Conservation (phyloP, 208 protist species). For the Herpetomonas tarakana region DNA sequence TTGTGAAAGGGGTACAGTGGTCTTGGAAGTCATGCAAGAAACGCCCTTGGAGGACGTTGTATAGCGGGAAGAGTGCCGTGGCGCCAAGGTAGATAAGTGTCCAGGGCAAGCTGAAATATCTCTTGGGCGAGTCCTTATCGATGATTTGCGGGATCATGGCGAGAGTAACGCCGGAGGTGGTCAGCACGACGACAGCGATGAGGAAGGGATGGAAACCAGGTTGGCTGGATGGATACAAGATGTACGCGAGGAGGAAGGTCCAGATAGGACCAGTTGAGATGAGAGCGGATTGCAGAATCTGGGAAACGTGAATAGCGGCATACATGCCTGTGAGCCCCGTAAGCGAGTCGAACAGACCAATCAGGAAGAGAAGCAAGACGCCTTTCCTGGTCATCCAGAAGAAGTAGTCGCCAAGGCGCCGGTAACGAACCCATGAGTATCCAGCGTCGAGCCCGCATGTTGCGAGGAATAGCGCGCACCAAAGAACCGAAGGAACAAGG, state of each 20-base stretch:
- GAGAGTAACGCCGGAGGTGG: slow-evolving; percentile 20
- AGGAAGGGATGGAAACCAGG: slow-evolving; percentile 22
- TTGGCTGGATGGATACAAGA: slow-evolving; percentile 35
- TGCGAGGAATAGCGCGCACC: slow-evolving; percentile 20
- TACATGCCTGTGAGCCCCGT: slow-evolving; percentile 40
- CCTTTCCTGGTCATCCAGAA: slow-evolving; percentile 32
- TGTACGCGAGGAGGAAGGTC: slow-evolving; percentile 29
- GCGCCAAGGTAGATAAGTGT: slow-evolving; percentile 28
- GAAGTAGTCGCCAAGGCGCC: slow-evolving; percentile 12
- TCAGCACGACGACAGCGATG: slow-evolving; percentile 22
- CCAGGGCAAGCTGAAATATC: slow-evolving; percentile 37
- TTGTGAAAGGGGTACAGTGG: slow-evolving; percentile 18
- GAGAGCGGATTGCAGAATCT: slow-evolving; percentile 34
- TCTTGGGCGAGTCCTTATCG: slow-evolving; percentile 12
- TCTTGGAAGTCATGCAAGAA: slow-evolving; percentile 33
- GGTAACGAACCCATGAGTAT: slow-evolving; percentile 4
- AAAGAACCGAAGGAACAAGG: slow-evolving; percentile 26
- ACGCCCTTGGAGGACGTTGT: slow-evolving; percentile 41
- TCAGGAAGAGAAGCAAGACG: slow-evolving; percentile 27
- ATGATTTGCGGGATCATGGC: slow-evolving; percentile 27
- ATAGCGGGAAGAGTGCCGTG: slow-evolving; percentile 30
- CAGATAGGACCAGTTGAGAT: slow-evolving; percentile 45
- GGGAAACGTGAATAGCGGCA: slow-evolving; percentile 26
- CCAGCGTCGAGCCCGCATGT: slow-evolving; percentile 1
- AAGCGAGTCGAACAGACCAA: slow-evolving; percentile 41